phyloP scores from a whole-genome alignment of 2,329 filamentous ascomycete genomes.

The Lecanoromycetidae sp. region DNA sequence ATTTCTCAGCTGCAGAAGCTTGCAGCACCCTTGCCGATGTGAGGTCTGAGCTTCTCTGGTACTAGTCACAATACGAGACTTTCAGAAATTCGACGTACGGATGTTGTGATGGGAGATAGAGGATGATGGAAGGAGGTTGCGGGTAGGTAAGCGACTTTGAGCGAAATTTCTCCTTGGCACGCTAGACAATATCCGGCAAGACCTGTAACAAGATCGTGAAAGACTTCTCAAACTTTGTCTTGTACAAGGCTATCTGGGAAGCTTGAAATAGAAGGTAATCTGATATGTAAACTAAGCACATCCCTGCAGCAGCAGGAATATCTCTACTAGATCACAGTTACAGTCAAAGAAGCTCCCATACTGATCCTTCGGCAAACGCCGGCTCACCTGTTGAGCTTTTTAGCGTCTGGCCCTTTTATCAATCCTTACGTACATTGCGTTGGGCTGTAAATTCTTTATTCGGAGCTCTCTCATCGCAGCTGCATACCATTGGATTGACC shows the following conservation, averaged over 20 bases:
- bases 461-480: slow-evolving; percentile 3
- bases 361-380: slow-evolving; percentile 10
- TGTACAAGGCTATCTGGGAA: no score
- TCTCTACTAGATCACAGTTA: background rate
- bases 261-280: no score
- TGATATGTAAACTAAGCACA: no score
- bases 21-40: background rate
- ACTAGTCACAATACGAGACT: background rate
- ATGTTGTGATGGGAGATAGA: background rate
- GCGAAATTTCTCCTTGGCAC: background rate
- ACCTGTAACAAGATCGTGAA: background rate
- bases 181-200: slow-evolving; percentile 4
- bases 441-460: slow-evolving; percentile 1
- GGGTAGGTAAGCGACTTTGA: background rate
- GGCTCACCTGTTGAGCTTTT: slow-evolving; percentile 1
- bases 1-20: background rate
- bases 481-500: slow-evolving; percentile 11
- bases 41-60: background rate
- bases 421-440: background rate
- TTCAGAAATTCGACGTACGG: no score
- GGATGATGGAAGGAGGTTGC: background rate
- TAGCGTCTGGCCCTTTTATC: slow-evolving; percentile 4
- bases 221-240: background rate
- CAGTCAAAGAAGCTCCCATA: no score
- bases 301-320: background rate